Conservation (phyloP, 2,329 filamentous ascomycete genomes). For the Trichophyton mentagrophytes region DNA sequence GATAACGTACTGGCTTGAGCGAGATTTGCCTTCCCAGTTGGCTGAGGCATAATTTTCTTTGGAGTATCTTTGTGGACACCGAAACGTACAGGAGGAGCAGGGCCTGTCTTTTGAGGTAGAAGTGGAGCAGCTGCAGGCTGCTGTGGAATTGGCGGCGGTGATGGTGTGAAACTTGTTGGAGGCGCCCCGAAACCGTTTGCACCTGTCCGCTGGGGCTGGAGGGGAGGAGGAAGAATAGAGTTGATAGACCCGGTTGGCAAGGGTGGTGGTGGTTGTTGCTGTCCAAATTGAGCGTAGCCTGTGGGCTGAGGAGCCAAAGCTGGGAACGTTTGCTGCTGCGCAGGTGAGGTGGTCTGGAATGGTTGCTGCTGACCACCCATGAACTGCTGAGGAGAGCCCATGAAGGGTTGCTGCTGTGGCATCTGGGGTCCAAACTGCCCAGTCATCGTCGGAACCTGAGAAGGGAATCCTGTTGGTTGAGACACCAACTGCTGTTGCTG, state of each 20-base stretch:
- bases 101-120: constrained; percentile 68
- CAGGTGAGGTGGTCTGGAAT: constrained; percentile 38
- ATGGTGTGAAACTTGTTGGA: constrained; percentile 34
- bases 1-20: constrained; percentile 80
- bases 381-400: constrained; percentile 37
- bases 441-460: constrained; percentile 23
- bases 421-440: constrained; percentile 18
- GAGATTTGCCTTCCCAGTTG: constrained; percentile 85
- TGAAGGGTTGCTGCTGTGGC: constrained; percentile 32
- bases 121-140: constrained; percentile 51
- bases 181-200: constrained; percentile 37
- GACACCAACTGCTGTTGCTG: constrained; percentile 40
- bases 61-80: constrained; percentile 57
- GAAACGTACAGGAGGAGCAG: constrained; percentile 77
- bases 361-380: constrained; percentile 24
- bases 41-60: constrained; percentile 70
- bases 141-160: constrained; percentile 45
- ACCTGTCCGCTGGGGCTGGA: constrained; percentile 39
- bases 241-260: constrained; percentile 38
- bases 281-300: constrained; percentile 36
- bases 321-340: constrained; percentile 30
- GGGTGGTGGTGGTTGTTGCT: constrained; percentile 39
- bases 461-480: constrained; percentile 51
- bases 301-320: constrained; percentile 41
- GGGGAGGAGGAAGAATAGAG: constrained; percentile 21